Percentiles rank a stretch among this genome's conserved stretches.
These are phyloP conservation scores for Chenopodium formosanum DNA, from an alignment of 148 eudicot genomes.

Conservation along the genomic window DNA sequence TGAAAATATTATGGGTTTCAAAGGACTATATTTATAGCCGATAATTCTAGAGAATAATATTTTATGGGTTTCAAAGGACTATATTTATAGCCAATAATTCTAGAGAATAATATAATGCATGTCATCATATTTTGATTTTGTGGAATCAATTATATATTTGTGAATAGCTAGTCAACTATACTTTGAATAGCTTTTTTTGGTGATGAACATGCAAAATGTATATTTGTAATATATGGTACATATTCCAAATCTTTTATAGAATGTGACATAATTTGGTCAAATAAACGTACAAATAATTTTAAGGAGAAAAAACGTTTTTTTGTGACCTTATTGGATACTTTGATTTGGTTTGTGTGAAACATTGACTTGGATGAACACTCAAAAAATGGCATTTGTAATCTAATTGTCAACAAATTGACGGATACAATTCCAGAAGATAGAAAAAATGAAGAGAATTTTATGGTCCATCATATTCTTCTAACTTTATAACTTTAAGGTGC, in stretches of 20 bases:
- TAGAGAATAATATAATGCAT: neutral
- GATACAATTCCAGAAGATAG: neutral
- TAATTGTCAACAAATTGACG: neutral
- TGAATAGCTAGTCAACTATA: neutral
- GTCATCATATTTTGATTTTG: neutral
- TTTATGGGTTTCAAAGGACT: neutral
- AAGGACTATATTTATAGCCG: slow-evolving; percentile 17
- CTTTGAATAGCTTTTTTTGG: neutral
- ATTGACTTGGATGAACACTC: neutral
- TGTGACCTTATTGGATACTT: neutral
- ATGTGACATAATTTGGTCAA: neutral
- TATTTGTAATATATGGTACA: neutral
- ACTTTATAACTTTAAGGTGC: neutral
- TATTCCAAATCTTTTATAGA: neutral
- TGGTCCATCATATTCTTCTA: neutral
- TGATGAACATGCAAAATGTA: neutral
- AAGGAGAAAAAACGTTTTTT: neutral
- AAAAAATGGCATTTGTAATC: neutral
- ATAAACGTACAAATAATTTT: neutral
- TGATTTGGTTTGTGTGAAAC: neutral
- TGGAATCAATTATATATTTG: neutral
- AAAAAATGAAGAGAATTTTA: neutral
- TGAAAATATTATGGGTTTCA: neutral
- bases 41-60: neutral
- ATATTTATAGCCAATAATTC: slow-evolving; percentile 21